phyloP scores from a whole-genome alignment of 345 rosid species.

The Populus ilicifolia region DNA sequence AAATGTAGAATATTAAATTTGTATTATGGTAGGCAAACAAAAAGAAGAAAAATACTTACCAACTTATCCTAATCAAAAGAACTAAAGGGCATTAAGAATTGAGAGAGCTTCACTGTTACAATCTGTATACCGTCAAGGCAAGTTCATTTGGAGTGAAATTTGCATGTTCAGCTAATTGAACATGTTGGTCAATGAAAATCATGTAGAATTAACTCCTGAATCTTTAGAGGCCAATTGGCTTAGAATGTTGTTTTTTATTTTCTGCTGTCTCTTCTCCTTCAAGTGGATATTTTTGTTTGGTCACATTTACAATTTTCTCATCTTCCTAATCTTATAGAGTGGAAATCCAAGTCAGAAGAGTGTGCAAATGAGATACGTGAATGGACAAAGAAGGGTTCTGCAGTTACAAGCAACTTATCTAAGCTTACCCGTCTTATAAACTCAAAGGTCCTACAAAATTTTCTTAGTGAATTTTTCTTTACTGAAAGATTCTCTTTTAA shows the following conservation, averaged over 20 bases:
- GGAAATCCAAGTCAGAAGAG: slow-evolving; percentile 82
- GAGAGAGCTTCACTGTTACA: too few species aligned
- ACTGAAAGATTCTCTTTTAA: slow-evolving; percentile 5
- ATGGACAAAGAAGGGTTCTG: slow-evolving; percentile 83
- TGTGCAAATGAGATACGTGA: slow-evolving; percentile 86
- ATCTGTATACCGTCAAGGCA: neutral
- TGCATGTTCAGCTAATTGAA: too few species aligned
- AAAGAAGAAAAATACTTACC: too few species aligned
- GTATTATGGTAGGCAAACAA: neutral
- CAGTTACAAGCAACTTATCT: slow-evolving; percentile 67
- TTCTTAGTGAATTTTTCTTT: neutral
- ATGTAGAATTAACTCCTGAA: neutral
- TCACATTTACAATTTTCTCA: slow-evolving; percentile 1
- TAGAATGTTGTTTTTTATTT: neutral
- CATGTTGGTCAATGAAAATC: neutral
- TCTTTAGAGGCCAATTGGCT: neutral
- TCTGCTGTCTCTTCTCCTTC: neutral
- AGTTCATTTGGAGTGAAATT: neutral
- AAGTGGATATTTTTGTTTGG: neutral
- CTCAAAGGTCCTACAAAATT: slow-evolving; percentile 50
- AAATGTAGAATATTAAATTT: neutral
- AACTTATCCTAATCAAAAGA: neutral
- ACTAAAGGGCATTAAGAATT: neutral
- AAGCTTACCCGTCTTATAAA: slow-evolving; percentile 77
- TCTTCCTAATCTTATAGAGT: slow-evolving; percentile 43